These are phyloP conservation scores for Hyaloperonospora brassicae DNA, from an alignment of 352 stramenopile genomes.

Conservation along the genomic window DNA sequence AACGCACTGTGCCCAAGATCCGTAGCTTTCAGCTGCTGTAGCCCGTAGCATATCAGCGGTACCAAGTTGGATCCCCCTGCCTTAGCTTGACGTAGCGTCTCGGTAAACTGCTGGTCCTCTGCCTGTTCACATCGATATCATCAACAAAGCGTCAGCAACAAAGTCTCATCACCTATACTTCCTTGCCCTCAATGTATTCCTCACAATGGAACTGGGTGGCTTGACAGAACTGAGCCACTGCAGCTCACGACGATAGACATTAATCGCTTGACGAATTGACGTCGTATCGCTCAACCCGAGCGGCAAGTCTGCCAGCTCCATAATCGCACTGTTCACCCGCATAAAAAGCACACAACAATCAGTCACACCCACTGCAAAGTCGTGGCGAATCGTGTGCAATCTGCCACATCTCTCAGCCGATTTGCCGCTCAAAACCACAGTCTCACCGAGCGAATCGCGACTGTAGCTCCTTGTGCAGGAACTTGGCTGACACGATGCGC, in stretches of 20 bases:
- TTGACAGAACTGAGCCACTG: conserved; percentile 35
- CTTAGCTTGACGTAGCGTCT: conserved; percentile 47
- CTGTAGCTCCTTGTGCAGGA: conserved; percentile 76
- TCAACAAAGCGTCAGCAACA: no score
- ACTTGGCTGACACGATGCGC: conserved; percentile 51
- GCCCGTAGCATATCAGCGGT: conserved; percentile 66
- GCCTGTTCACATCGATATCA: conserved; percentile 4
- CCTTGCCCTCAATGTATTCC: neutral
- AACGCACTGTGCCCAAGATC: conserved; percentile 56
- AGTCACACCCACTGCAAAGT: no score
- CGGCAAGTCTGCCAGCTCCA: conserved; percentile 68
- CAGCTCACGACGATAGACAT: conserved; percentile 56
- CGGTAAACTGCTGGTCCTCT: conserved; percentile 60
- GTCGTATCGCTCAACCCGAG: conserved; percentile 54
- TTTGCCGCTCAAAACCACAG: no score
- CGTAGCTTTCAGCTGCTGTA: conserved; percentile 58
- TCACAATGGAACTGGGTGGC: conserved; percentile 36
- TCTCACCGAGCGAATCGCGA: conserved; percentile 54
- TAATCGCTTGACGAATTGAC: conserved; percentile 51
- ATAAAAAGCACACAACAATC: no score
- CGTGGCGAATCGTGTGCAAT: no score
- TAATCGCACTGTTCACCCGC: conserved; percentile 29
- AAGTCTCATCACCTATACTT: neutral
- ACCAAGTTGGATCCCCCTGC: conserved; percentile 58
- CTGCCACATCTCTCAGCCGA: no score